Base-by-base conservation (phyloP, 352 stramenopile species). In the Thalassiosira exigua region DNA sequence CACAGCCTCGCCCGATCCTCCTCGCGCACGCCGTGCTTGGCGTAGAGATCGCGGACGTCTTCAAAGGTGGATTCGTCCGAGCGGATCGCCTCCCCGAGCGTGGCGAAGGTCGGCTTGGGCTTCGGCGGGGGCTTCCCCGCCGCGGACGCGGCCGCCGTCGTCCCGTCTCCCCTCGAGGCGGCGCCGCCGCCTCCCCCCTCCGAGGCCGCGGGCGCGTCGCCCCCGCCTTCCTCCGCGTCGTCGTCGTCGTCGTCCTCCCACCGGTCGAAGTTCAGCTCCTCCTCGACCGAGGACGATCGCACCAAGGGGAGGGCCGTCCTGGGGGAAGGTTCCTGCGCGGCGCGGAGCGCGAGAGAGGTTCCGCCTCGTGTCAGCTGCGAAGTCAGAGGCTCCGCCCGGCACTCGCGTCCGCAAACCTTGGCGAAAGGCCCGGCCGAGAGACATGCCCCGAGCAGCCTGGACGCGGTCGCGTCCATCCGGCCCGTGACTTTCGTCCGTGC, bases 1-100 rank as follows among this genome's bases (percentile, higher is more conserved):
- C 80, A 91, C 17, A 93, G 75, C 59, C 88, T 41, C 30, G 81
- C 67, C 65, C 88, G 69, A 59, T 85, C 71, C 69, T 85, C 69
- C 46, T 61, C 29, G n/a, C 39, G 61, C 19, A 72, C 32, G 33
- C 58, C 52, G 30, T 75, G 71, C 70, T 64, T 19, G 48, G 56
- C 11, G 42, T 84, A 79, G 4, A 87, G 70, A 21, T 48, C 30
- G 59, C 71, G 52, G 46, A 92, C 78, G 76, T 90, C 73, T 26
- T 68, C 41, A 29, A 70, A 42, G 32, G 73, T 87, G 44, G 79
- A 73, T 52, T 71, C 41, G 41, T 50, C 76, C 3, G 73, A 87
- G 51, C 73, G 29, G 56, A 85, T 61, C 19, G 78, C 78, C 44
- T 82, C 71, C 24, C 59, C 32, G 21, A 85, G 59, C 19, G 72